Evolutionary conservation across 169 alveolate genomes (phyloP).

Genomic region (Plasmodium yoelii): DNA sequence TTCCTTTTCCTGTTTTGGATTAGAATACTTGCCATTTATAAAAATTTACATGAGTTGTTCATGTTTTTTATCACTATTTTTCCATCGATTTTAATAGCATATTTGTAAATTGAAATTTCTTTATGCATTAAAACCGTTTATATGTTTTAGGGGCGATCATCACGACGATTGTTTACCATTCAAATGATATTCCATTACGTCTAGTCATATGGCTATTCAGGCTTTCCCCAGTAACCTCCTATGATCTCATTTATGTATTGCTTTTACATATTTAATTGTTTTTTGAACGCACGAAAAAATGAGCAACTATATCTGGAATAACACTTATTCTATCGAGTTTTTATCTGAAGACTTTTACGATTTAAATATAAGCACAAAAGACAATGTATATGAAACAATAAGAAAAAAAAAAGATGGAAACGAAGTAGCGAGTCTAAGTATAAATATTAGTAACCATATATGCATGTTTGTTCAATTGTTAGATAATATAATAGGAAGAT

Average conservation of each 20-base stretch:
- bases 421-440: constrained; percentile 54
- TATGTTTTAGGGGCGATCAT: no score
- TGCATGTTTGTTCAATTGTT: constrained; percentile 69
- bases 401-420: constrained; percentile 60
- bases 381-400: constrained; percentile 60
- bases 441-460: constrained; percentile 68
- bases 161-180: no score
- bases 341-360: constrained; percentile 72
- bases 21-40: no score
- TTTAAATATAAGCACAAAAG: constrained; percentile 65
- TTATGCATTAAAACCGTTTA: neutral
- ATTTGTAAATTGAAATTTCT: neutral
- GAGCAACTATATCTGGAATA: constrained; percentile 66
- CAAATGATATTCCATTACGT: no score
- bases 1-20: no score
- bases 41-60: no score
- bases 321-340: constrained; percentile 65
- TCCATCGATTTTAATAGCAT: no score
- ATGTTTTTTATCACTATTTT: no score
- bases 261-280: no score
- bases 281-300: constrained; percentile 4
- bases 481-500: constrained; percentile 43
- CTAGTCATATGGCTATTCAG: no score
- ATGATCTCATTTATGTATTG: no score
- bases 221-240: no score